Base-by-base conservation (phyloP, 2,329 filamentous ascomycete species). In the Calonectria honghensis region DNA sequence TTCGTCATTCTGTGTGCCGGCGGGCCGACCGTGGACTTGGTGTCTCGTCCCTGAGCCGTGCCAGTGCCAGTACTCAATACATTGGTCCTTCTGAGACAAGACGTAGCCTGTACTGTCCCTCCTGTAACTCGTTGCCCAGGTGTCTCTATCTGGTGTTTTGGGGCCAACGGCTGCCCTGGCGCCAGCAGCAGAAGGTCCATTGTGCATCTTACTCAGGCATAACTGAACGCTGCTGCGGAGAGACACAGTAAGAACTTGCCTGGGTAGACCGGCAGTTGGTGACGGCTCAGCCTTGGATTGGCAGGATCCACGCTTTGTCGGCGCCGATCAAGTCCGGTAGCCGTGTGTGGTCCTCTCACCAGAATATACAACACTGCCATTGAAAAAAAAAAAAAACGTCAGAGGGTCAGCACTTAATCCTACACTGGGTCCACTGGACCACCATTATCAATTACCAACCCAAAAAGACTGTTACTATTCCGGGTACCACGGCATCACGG, bases 391-490 rank as follows among this genome's bases (percentile, higher is more conserved):
- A 78, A 57, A 70, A 76, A 74, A 78, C 73, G 76, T 74, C 68
- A 59, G 74, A 73, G 70, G 50, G 76, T 79, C 75, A 80, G 75
- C 77, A 80, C 79, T 80, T 75, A 79, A 79, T 80, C 75, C 77
- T 41, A 70, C 63, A 70, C 70, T 64, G 54, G 74, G 63, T 73
- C 74, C 75, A 67, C 68, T 74, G 48, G 32, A 69, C 69, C 59
- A 27, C 59, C 52, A 50, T 51, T 57, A 68, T 72, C 57, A 52
- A 63, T 73, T 68, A 73, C 70, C 67, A 76, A 66, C 57, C 66
- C 67, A 61, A 70, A 37, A 61, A 20, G n/a, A 24, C 57, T 54
- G 64, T 41, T 73, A 66, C 76, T 76, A 76, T 77, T 75, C 52
- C 51, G 48, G 68, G 73, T 61, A 63, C 67, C 37, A 59, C 66